A percentile compares a stretch with the other conserved stretches of the same genome.
phyloP scores from a whole-genome alignment of 257 asterid genomes.

The Nicotiana undulata region DNA sequence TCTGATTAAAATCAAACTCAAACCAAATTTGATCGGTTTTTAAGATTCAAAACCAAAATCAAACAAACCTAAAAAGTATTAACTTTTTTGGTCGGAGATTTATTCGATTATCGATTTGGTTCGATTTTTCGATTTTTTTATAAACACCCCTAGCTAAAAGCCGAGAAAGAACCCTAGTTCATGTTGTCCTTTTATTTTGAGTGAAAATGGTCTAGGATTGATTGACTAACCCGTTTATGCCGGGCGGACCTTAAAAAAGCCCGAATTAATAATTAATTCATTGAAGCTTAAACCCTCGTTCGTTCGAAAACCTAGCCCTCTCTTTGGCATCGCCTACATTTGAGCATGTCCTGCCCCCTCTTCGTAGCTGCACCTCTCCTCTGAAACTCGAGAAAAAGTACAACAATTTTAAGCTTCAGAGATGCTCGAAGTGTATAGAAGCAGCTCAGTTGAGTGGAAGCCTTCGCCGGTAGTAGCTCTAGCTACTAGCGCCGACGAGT shows the following conservation, averaged over 20 bases:
- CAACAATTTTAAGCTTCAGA: neutral
- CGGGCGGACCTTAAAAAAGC: neutral
- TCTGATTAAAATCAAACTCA: too few species aligned
- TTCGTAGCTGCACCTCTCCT: neutral
- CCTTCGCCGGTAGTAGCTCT: slow-evolving; percentile 82
- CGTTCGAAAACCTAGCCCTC: neutral
- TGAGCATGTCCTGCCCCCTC: neutral
- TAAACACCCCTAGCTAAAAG: too few species aligned
- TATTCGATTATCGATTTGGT: too few species aligned
- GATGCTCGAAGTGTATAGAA: slow-evolving; percentile 45
- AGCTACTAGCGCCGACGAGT: slow-evolving; percentile 85
- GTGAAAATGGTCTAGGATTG: too few species aligned
- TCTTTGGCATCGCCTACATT: slow-evolving; percentile 1
- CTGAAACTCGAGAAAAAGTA: neutral
- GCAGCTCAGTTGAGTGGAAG: slow-evolving; percentile 70
- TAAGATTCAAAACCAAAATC: too few species aligned
- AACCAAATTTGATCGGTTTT: too few species aligned
- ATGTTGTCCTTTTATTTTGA: too few species aligned
- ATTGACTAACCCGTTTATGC: neutral
- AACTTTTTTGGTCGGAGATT: too few species aligned
- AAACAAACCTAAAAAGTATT: too few species aligned
- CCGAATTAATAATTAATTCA: neutral
- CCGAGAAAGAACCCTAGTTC: too few species aligned
- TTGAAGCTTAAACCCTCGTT: neutral
- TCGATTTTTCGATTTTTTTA: too few species aligned